Conservation (phyloP, 2,329 filamentous ascomycete genomes). For the Aspergillus versicolor region DNA sequence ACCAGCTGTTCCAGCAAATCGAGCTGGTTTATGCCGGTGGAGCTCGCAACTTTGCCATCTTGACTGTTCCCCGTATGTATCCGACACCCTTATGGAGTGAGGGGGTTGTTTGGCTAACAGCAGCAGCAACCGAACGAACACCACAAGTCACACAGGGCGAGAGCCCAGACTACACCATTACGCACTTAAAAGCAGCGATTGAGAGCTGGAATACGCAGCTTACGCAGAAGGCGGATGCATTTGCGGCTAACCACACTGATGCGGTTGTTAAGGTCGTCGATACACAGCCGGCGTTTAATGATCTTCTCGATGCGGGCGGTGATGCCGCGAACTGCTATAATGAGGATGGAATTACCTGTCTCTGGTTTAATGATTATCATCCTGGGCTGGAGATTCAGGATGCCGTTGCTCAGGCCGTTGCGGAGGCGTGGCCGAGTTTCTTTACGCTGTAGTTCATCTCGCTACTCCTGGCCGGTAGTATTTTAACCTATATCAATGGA, state of each 20-base stretch:
- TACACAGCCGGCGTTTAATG: conserved; percentile 10
- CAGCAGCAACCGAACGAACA: conserved; percentile 8
- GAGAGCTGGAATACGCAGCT: conserved; percentile 8
- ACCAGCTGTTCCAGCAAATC: conserved; percentile 10
- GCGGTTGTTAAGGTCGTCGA: conserved; percentile 9
- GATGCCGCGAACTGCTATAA: conserved; percentile 8
- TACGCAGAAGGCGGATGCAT: background rate
- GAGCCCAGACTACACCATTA: background rate
- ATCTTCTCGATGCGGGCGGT: conserved; percentile 5
- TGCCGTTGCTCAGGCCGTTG: conserved; percentile 11
- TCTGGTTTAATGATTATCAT: conserved; percentile 17
- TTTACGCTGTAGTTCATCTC: background rate
- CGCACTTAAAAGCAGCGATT: conserved; percentile 3
- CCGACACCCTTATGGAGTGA: no score
- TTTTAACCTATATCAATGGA: no score
- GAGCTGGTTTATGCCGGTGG: conserved; percentile 9
- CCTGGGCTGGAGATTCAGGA: conserved; percentile 12
- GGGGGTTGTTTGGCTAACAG: background rate
- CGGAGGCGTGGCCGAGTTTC: conserved; percentile 4
- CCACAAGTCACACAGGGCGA: conserved; percentile 5
- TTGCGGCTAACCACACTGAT: background rate
- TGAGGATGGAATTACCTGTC: conserved; percentile 8
- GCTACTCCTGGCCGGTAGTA: no score
- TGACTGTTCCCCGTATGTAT: conserved; percentile 10
- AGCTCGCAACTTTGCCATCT: conserved; percentile 7